Base-by-base conservation (phyloP, 2,329 filamentous ascomycete species). In the Aureobasidium sp. region DNA sequence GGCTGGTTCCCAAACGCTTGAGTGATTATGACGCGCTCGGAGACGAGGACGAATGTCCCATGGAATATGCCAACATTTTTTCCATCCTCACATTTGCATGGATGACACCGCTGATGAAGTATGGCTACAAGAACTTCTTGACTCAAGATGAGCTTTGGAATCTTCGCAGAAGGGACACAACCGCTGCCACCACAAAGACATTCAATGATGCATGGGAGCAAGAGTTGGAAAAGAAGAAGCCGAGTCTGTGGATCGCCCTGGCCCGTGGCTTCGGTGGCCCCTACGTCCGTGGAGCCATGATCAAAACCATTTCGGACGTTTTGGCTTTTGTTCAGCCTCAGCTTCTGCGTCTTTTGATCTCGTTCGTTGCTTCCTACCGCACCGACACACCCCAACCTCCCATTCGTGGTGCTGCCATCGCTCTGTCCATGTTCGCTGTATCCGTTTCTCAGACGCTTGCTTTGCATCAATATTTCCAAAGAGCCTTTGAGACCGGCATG, bases 41-140 rank as follows among this genome's bases (percentile, higher is more conserved):
- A 6, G 80, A 84, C 56, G 81, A 82, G 35, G 79, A 86, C 60
- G 84, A 87, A 68, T 86, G 83, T 53, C 86, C 86, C 0, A 83
- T 88, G 57, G 90, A 97, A 70, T 95, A 95, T 67, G 90, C 93
- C 11, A 90, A 91, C 56, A 77, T 97, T 49, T 98, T 98, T 71
- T 95, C 91, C 3, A 82, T 88, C 47, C 78, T 98, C 40, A 95
- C 91, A 0, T 98, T 98, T 69, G 85, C 86, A 52, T 98, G 93
- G 93, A 96, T 98, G 91, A 97, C 93, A 0, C 90, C 93, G 0
- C 74, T 98, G 80, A 98, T 98, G 93, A 90, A 84, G 65, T 85
- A 85, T 65, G 93, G 93, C 1, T 97, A 98, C 74, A 88, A 86
- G 64, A 82, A 90, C 55, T 98, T 83, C 67, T 76, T 98, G 57